Percentiles rank a stretch among this genome's conserved stretches.
These are phyloP conservation scores for Mycena belliarum DNA, from an alignment of 768 basidiomycete genomes.

Conservation along the genomic window DNA sequence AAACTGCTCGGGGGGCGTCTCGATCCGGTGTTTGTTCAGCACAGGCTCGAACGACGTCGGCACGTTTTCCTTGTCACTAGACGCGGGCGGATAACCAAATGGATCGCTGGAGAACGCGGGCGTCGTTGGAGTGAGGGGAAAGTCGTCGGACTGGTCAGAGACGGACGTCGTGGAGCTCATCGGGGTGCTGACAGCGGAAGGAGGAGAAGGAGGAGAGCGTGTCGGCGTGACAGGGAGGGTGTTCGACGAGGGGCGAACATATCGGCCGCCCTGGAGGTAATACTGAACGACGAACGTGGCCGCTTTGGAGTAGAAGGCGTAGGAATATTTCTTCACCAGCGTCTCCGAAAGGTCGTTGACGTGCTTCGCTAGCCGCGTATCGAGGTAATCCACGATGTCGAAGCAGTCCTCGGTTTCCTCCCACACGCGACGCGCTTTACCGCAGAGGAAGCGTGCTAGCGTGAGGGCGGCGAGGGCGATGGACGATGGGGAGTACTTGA, in stretches of 20 bases:
- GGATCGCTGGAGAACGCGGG: constrained; percentile 66
- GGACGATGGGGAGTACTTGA: constrained; percentile 80
- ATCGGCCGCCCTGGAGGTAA: constrained; percentile 87
- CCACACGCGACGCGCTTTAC: constrained; percentile 72
- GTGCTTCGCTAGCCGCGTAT: constrained; percentile 81
- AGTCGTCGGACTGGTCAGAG: constrained; percentile 80
- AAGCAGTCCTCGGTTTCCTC: constrained; percentile 85
- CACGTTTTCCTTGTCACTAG: constrained; percentile 83
- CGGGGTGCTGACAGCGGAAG: constrained; percentile 67
- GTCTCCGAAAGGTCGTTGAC: constrained; percentile 94
- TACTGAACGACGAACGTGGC: constrained; percentile 92
- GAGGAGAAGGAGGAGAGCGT: constrained; percentile 51
- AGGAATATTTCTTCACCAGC: constrained; percentile 98
- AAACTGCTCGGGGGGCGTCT: constrained; percentile 71
- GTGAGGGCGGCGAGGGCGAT: constrained; percentile 90
- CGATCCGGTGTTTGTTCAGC: constrained; percentile 69
- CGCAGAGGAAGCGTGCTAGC: constrained; percentile 86
- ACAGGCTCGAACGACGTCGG: constrained; percentile 70
- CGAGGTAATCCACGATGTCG: constrained; percentile 83
- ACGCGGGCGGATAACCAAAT: constrained; percentile 44
- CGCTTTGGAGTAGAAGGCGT: constrained; percentile 94
- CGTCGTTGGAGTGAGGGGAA: constrained; percentile 80
- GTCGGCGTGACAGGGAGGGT: constrained; percentile 72
- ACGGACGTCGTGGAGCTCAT: constrained; percentile 71
- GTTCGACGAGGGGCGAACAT: constrained; percentile 46